Evolutionary conservation across 495 filamentous ascomycete genomes (phyloP).

Genomic region (Annulohypoxylon nitens): DNA sequence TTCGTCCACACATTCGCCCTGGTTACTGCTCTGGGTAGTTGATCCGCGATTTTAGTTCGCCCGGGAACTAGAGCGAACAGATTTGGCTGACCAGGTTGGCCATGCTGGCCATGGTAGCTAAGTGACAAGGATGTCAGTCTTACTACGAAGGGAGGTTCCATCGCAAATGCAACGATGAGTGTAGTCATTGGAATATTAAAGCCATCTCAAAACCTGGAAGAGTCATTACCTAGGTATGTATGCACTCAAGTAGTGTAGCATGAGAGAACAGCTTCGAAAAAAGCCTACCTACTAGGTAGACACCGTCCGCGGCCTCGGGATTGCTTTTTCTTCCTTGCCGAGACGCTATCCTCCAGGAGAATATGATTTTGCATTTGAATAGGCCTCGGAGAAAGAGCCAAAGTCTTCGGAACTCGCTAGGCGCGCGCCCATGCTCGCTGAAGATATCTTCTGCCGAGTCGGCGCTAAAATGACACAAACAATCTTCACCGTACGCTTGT

Average conservation of each 20-base stretch:
- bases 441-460: constrained; percentile 1
- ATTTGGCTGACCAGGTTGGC: constrained; percentile 15
- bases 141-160: constrained; percentile 20
- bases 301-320: background rate
- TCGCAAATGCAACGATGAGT: constrained; percentile 23
- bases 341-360: background rate
- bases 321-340: background rate
- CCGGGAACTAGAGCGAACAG: constrained; percentile 13
- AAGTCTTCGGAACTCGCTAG: background rate
- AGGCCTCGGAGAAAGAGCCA: background rate
- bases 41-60: constrained; percentile 21
- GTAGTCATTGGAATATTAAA: constrained; percentile 1
- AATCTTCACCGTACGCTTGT: background rate
- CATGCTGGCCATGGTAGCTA: background rate
- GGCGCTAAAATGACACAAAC: background rate
- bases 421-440: background rate
- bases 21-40: constrained; percentile 31
- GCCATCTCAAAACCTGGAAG: constrained; percentile 1
- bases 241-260: background rate
- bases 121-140: constrained; percentile 26
- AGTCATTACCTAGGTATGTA: background rate
- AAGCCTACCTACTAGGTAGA: background rate
- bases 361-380: background rate
- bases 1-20: background rate
- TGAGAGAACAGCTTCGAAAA: background rate